Conservation (phyloP, 352 stramenopile species). For the Hyaloperonospora arabidopsidis region DNA sequence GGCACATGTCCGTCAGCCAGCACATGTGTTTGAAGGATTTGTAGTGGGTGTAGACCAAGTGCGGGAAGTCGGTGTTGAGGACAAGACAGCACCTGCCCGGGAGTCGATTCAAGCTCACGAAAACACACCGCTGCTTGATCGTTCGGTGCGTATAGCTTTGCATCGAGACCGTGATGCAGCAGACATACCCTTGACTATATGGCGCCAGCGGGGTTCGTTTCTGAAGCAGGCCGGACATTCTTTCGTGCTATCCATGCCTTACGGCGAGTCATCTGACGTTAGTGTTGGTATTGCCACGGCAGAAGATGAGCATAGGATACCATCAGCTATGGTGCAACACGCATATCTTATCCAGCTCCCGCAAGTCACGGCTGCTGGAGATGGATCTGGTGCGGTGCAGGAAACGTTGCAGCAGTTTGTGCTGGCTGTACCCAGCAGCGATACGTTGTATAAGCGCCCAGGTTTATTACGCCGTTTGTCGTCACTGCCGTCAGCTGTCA, state of each 20-base stretch:
- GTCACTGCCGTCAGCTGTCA: slow-evolving; percentile 60
- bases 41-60: slow-evolving; percentile 77
- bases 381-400: slow-evolving; percentile 20
- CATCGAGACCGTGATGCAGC: slow-evolving; percentile 15
- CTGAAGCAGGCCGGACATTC: slow-evolving; percentile 63
- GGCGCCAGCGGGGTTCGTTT: slow-evolving; percentile 61
- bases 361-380: slow-evolving; percentile 32
- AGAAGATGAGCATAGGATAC: slow-evolving; percentile 15
- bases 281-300: slow-evolving; percentile 7
- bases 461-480: slow-evolving; percentile 52
- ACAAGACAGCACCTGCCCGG: neutral
- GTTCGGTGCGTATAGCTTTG: slow-evolving; percentile 17
- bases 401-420: slow-evolving; percentile 57
- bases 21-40: slow-evolving; percentile 70
- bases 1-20: slow-evolving; percentile 35
- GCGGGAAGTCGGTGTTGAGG: slow-evolving; percentile 30
- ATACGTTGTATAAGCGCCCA: slow-evolving; percentile 47
- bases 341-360: slow-evolving; percentile 76
- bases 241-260: slow-evolving; percentile 75
- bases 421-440: slow-evolving; percentile 55
- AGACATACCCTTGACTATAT: slow-evolving; percentile 31
- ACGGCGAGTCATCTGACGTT: slow-evolving; percentile 35
- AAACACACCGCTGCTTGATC: slow-evolving; percentile 48
- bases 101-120: slow-evolving; percentile 32
- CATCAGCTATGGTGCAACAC: slow-evolving; percentile 42